A percentile compares a stretch with the other conserved stretches of the same genome.
Conservation (phyloP, 129 eudicot genomes). For the Flaveria linearis region DNA sequence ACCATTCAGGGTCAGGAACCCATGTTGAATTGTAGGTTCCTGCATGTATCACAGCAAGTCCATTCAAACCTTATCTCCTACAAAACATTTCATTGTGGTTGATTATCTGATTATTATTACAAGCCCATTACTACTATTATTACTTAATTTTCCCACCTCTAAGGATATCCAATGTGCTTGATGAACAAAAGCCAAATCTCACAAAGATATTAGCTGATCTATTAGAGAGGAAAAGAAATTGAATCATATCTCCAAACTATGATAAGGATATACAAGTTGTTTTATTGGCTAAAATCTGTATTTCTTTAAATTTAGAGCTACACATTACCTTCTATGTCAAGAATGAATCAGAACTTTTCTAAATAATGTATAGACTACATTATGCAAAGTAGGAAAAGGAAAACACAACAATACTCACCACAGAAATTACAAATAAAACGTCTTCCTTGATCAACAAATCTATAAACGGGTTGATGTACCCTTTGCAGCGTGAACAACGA, state of each 20-base stretch:
- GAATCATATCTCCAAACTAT: too few relatives aligned
- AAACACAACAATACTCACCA: conserved; percentile 53
- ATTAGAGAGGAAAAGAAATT: neutral
- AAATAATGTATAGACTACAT: neutral
- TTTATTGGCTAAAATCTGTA: conserved; percentile 1
- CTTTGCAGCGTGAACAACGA: conserved; percentile 98
- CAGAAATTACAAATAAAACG: conserved; percentile 88
- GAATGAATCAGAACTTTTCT: neutral
- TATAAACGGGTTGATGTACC: conserved; percentile 92
- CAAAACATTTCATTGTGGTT: neutral
- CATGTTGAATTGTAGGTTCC: too few relatives aligned
- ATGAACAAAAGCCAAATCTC: neutral
- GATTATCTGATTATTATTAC: neutral
- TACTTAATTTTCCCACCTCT: neutral
- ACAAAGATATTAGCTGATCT: neutral
- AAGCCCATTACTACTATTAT: neutral
- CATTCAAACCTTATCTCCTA: neutral
- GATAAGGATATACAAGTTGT: neutral
- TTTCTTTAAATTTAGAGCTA: neutral
- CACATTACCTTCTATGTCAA: neutral
- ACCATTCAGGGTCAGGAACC: too few relatives aligned
- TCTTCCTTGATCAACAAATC: conserved; percentile 89
- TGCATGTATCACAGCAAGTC: neutral
- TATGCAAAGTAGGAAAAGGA: neutral
- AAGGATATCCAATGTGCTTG: neutral